phyloP scores from a whole-genome alignment of 192 early-diverging fungal genomes.

The Coemansia erecta region DNA sequence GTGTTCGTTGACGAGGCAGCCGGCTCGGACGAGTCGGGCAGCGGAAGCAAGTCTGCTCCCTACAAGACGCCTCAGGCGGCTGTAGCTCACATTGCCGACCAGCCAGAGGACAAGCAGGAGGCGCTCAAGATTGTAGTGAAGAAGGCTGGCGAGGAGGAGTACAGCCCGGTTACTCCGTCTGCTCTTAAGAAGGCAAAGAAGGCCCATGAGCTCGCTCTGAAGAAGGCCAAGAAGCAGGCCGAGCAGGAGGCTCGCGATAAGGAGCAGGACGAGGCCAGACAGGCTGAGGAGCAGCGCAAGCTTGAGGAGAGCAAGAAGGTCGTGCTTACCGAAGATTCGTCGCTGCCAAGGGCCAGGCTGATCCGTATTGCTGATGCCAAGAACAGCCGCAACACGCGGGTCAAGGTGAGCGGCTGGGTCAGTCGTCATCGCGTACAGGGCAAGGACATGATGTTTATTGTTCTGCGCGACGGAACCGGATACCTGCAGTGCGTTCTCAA shows the following conservation, averaged over 20 bases:
- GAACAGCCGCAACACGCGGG: conserved; percentile 69
- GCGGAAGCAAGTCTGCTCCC: conserved; percentile 70
- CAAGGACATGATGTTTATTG: conserved; percentile 93
- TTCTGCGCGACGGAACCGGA: conserved; percentile 93
- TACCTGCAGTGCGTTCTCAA: conserved; percentile 92
- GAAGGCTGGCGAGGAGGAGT: conserved; percentile 73
- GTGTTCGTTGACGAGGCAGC: conserved; percentile 73
- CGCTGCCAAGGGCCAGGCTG: conserved; percentile 72
- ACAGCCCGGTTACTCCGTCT: conserved; percentile 75
- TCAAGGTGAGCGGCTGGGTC: conserved; percentile 93
- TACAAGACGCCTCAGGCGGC: too few relatives aligned
- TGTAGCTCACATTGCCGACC: conserved; percentile 57
- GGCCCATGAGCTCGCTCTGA: conserved; percentile 59
- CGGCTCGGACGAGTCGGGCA: conserved; percentile 79
- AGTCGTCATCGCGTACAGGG: conserved; percentile 94
- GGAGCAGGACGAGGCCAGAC: conserved; percentile 52
- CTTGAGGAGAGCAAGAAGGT: conserved; percentile 87
- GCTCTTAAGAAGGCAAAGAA: conserved; percentile 92
- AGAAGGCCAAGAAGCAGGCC: conserved; percentile 79
- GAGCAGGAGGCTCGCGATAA: conserved; percentile 69
- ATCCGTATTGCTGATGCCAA: conserved; percentile 74
- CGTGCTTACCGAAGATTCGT: conserved; percentile 67
- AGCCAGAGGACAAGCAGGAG: conserved; percentile 40
- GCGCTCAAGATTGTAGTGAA: conserved; percentile 62
- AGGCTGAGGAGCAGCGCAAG: conserved; percentile 71